Evolutionary conservation across 768 basidiomycete genomes (phyloP), one percentile per base, ranked within the genome.

Genomic region (Candolleomyces eurysporus): DNA sequence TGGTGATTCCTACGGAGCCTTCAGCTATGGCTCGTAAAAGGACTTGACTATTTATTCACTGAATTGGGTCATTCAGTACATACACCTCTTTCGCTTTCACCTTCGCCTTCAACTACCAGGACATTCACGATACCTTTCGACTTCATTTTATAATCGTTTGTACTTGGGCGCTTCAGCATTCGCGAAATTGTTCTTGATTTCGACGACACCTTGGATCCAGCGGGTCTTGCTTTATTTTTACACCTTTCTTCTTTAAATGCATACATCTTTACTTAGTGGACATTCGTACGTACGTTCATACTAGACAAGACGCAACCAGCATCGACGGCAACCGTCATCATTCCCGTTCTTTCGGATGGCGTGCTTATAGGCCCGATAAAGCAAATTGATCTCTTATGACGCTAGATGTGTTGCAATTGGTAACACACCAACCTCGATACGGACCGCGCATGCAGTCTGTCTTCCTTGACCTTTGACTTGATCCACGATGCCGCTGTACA

Each of bases 401-500:
- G 36, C 36, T 11, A 36, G 6, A 36, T 36, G 36, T 36, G 36
- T 22, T 26, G 21, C 56, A 26, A 45, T 14, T 43, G 19, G 43
- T 53, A 55, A 51, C 46, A 17, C 21, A 48, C 43, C 14, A 48
- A 17, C 46, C 46, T 36, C 36, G 36, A 36, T 36, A 36, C 36
- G 8, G 36, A 11, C 36, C 36, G 6, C 36, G 36, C 36, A 11
- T 36, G 36, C 36, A 36, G 36, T 36, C 36, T 26, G 26, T 36
- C 36, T 36, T 36, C 36, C 36, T 36, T 36, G 36, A n/a, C 19
- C 19, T 51, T 43, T 48, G 11, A 22, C 48, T 31, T 30, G 32
- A n/a, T 48, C 61, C 36, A 64, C 49, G n/a, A 88, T 89, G 87
- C 84, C 87, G 57, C 68, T 88, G 26, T 76, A 76, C 58, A 64